Base-by-base conservation (phyloP, 2,329 filamentous ascomycete genomes). In the Cytospora leucostoma region DNA sequence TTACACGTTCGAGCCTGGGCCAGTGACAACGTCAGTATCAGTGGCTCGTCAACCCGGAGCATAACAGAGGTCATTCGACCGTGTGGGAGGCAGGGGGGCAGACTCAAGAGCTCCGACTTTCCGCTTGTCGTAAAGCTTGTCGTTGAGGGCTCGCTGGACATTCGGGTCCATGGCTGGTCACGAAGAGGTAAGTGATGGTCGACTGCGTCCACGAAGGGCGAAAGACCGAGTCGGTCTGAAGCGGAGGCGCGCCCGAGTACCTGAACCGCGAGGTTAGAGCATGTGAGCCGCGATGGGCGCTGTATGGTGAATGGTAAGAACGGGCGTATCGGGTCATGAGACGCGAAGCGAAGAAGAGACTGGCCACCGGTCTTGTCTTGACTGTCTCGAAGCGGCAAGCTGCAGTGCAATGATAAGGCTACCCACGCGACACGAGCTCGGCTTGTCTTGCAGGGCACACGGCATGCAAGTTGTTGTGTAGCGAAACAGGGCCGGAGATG, bases 81-180 rank as follows among this genome's bases (percentile, higher is more conserved):
- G 37, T 60, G 56, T 17, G 38, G 47, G 35, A 27, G 44, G 53
- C 56, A 17, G 19, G 21, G 34, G 65, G 58, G 80, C 90, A 72
- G 88, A 97, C 93, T 99, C 95, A 63, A 99, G 86, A 71, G 96
- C 95, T 68, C 95, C 95, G 73, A 93, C 89, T 78, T 99, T 99
- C 74, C 96, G 88, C 82, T 96, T 97, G 75, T 99, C 95, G 77
- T 99, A 99, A 74, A 98, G 89, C 85, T 97, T 99, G 80, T 99
- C 95, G 75, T 96, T 96, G 74, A 99, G 83, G 69, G 93, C 85
- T 71, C 94, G 91, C 78, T 96, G 92, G 74, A 97, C 92, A 74
- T 88, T 89, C 73, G 86, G 82, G 81, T 98, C 94, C 93, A 98
- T 97, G 71, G 64, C 72, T 72, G 59, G 33, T 52, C 53, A 47